Conservation (phyloP, 805 yeast species). For the Yamadazyma endophytica region DNA sequence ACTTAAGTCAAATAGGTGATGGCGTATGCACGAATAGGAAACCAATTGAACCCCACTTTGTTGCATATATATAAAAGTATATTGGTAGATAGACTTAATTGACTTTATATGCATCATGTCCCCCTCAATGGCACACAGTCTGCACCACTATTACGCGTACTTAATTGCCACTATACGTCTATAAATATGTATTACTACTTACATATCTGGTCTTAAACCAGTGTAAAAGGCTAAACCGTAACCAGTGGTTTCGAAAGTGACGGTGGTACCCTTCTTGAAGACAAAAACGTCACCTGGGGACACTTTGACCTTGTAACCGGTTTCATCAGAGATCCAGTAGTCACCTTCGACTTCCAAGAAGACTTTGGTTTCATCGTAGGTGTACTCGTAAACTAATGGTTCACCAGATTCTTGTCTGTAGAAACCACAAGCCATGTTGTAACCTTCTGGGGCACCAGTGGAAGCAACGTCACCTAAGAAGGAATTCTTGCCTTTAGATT, state of each 20-base stretch:
- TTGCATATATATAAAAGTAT: too few relatives aligned
- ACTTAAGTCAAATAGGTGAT: too few relatives aligned
- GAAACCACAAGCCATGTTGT: constrained; percentile 64
- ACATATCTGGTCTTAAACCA: constrained; percentile 49
- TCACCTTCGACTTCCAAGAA: constrained; percentile 66
- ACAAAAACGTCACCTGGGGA: constrained; percentile 65
- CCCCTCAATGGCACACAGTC: too few relatives aligned
- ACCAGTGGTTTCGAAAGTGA: constrained; percentile 57
- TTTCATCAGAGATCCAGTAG: constrained; percentile 58
- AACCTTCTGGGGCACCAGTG: constrained; percentile 55
- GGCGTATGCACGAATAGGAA: too few relatives aligned
- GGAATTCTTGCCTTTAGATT: constrained; percentile 61
- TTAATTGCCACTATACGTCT: too few relatives aligned
- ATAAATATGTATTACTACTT: too few relatives aligned
- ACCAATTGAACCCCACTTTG: too few relatives aligned
- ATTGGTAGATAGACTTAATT: too few relatives aligned
- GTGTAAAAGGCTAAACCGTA: constrained; percentile 62
- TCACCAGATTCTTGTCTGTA: constrained; percentile 67
- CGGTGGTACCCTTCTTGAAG: constrained; percentile 64
- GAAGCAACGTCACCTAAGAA: constrained; percentile 65
- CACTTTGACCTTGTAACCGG: constrained; percentile 54
- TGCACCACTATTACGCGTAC: too few relatives aligned
- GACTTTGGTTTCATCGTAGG: constrained; percentile 64
- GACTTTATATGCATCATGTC: too few relatives aligned
- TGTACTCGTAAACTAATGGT: constrained; percentile 62